Evolutionary conservation across 139 green algal species (phyloP), one percentile per base, ranked within the genome.

Genomic region (Chlamydomonas asymmetrica): DNA sequence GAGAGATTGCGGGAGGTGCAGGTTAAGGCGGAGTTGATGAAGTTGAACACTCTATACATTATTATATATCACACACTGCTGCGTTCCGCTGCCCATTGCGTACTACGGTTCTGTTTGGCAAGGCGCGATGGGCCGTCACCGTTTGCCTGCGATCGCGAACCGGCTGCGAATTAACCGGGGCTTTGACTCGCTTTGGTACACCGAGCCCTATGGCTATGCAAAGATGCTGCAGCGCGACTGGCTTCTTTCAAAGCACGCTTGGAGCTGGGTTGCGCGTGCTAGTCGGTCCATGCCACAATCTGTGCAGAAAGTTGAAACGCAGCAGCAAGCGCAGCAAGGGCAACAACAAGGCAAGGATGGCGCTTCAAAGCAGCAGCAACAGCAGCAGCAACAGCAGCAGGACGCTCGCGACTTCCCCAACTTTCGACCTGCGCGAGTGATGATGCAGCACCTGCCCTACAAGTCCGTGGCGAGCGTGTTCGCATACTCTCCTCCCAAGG

Each of bases 181-280:
- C 48, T 84, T 84, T 39, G 66, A 84, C 10, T 73, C 78, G 16
- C 65, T 72, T 0, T 84, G 78, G 78, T 83, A 68, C 45, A 57
- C 63, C 25, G 78, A 67, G 29, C 70, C 56, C 22, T 22, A 62
- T 6, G 45, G 72, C 1, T 83, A 83, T 45, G 78, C 78, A 27
- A 63, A 83, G 29, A 68, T 83, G 64, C 65, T 83, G 40, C 72
- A 84, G 54, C 71, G 76, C n/a, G 78, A 84, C 39, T 84, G 78
- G 78, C 66, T 73, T 4, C 41, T 84, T 29, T 54, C 65, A 41
- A 76, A 75, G 48, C 80, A 70, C 49, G 71, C 72, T 25, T 79
- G 72, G 78, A 80, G 71, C 66, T 73, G 80, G 35, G 66, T 84
- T 29, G 57, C 60, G 65, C 71, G 78, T 34, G 23, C 38, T 57